Percentiles rank a stretch among this genome's conserved stretches.
Evolutionary conservation across 371 early-diverging fungal species (phyloP).

Genomic region (Sporodiniella umbellata): DNA sequence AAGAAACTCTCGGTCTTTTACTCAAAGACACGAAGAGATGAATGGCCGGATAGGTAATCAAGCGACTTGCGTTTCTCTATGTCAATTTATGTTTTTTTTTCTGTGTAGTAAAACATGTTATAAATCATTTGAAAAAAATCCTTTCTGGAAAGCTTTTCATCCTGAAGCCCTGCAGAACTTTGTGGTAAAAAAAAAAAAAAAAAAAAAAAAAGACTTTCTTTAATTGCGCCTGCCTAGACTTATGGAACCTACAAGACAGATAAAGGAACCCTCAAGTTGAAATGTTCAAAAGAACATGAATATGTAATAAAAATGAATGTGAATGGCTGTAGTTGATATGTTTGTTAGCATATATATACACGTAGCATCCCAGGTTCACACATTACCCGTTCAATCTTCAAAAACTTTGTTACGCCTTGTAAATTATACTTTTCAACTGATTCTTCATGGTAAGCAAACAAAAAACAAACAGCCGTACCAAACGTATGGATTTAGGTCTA

Average conservation of each 20-base stretch:
- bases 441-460: no score
- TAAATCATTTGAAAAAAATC: constrained; percentile 15
- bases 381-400: no score
- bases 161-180: constrained; percentile 38
- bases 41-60: constrained; percentile 29
- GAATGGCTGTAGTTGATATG: no score
- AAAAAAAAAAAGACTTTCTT: not conserved
- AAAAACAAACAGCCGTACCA: no score
- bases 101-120: constrained; percentile 27
- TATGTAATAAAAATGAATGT: constrained; percentile 20
- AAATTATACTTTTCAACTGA: no score
- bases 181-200: constrained; percentile 23
- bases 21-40: constrained; percentile 22
- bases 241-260: constrained; percentile 42
- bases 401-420: no score
- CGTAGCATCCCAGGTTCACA: no score
- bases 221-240: constrained; percentile 17
- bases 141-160: constrained; percentile 34
- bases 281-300: constrained; percentile 40
- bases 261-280: constrained; percentile 37
- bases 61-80: not conserved
- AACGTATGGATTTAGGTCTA: no score
- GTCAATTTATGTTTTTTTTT: not conserved
- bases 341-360: no score
- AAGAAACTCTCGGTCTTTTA: constrained; percentile 3